Evolutionary conservation across 2,329 filamentous ascomycete species (phyloP), one percentile per base, ranked within the genome.

Genomic region (Pestalotiopsis sp.): DNA sequence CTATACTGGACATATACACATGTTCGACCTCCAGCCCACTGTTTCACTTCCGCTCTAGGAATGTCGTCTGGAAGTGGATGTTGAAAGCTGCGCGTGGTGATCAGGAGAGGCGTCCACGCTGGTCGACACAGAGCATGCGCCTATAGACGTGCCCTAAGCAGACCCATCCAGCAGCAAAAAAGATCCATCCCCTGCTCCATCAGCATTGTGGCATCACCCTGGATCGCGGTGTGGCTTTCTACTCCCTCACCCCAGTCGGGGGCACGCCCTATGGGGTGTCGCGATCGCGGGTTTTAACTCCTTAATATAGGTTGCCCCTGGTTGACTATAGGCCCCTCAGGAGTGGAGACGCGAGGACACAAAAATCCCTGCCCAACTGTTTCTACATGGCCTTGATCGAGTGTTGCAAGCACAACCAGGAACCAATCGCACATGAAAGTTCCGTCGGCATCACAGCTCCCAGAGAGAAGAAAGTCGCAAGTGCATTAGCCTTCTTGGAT

Each of bases 231-330:
- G 75, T 78, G 76, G 75, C 73, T 52, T 52, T 52, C 45, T 77
- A 74, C 70, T 74, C 72, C 69, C 73, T 31, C 20, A 75, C 76
- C 76, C 75, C 75, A 77, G 72, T 71, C 73, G 73, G 71, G 70
- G 70, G 67, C 74, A 73, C 69, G 74, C 76, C 76, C 76, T 78
- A 78, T 78, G 76, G 75, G 72, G 73, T 75, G 76, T 75, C 75
- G 66, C 75, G 75, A 77, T 76, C 73, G 70, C 70, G 74, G 72
- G 72, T 77, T 73, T 74, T 72, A 71, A 72, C 74, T 73, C 73
- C 69, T 70, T 77, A 74, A 73, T 79, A 79, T 79, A 78, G 71
- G 74, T 71, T 69, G 77, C 77, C 77, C 77, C 72, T 9, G 71
- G 76, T 75, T 71, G 65, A 72, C 70, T 78, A 78, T 78, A 78